Evolutionary conservation across 176 grass and related monocot genomes (phyloP).

Genomic region (Aegilops bicornis): DNA sequence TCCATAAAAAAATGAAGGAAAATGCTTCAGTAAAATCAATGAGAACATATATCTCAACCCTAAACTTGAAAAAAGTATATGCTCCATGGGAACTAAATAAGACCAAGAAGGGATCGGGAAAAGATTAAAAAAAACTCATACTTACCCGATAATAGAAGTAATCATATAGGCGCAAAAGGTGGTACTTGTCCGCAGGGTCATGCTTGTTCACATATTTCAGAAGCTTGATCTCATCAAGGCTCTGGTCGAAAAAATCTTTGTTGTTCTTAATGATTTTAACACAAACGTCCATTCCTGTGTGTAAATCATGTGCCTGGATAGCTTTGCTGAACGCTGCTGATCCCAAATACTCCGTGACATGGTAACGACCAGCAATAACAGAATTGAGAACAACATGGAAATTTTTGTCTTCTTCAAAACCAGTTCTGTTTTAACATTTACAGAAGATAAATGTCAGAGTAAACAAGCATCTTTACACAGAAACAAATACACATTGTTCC

Average conservation of each 20-base stretch:
- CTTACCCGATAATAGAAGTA: conserved; percentile 98
- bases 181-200: conserved; percentile 92
- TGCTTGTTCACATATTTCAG: conserved; percentile 99
- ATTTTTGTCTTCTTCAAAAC: conserved; percentile 99
- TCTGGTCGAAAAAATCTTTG: conserved; percentile 99
- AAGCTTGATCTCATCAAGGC: conserved; percentile 99
- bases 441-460: conserved; percentile 32
- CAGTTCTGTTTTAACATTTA: conserved; percentile 68
- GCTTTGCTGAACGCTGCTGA: conserved; percentile 99
- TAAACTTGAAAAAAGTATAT: background rate
- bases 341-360: conserved; percentile 96
- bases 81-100: conserved; percentile 2
- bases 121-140: conserved; percentile 18
- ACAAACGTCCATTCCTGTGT: conserved; percentile 99
- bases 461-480: background rate
- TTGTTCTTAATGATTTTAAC: conserved; percentile 99
- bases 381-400: conserved; percentile 97
- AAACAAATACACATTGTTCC: background rate
- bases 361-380: conserved; percentile 93
- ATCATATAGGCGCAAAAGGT: conserved; percentile 94
- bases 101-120: background rate
- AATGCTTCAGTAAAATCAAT: background rate
- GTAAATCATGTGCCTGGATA: conserved; percentile 98
- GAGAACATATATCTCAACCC: conserved; percentile 5
- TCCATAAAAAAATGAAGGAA: background rate